Conservation (phyloP, 1,139 yeast species). For the Saccharomyces pastorianus region DNA sequence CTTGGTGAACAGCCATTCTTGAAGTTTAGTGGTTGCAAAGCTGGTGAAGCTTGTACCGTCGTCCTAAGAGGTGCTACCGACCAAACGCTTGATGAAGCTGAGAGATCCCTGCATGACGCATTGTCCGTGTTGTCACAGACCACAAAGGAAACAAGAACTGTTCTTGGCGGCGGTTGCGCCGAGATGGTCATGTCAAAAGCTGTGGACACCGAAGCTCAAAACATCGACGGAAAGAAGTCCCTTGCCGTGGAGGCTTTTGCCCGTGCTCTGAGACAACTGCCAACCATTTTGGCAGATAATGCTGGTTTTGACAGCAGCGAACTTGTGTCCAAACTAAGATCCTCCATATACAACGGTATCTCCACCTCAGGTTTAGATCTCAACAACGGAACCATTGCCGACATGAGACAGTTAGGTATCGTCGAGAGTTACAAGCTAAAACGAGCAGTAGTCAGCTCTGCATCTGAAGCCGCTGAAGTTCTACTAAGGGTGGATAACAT, state of each 20-base stretch:
- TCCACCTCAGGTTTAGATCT: constrained; percentile 86
- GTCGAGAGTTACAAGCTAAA: constrained; percentile 89
- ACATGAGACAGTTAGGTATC: constrained; percentile 89
- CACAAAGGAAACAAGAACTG: constrained; percentile 90
- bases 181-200: constrained; percentile 98
- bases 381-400: constrained; percentile 75
- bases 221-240: constrained; percentile 87
- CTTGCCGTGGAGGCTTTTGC: constrained; percentile 94
- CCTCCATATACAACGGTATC: constrained; percentile 89
- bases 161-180: constrained; percentile 95
- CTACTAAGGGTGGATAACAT: constrained; percentile 91
- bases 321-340: constrained; percentile 79
- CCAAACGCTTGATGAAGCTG: constrained; percentile 93
- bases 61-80: constrained; percentile 96
- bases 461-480: constrained; percentile 96
- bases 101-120: constrained; percentile 95
- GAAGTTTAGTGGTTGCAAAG: constrained; percentile 88
- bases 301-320: constrained; percentile 97
- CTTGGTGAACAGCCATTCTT: constrained; percentile 83
- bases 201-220: constrained; percentile 90
- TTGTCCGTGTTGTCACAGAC: constrained; percentile 92
- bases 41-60: constrained; percentile 94
- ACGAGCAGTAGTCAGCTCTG: constrained; percentile 87
- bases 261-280: constrained; percentile 86
- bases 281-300: constrained; percentile 90